Base-by-base conservation (phyloP, 2,329 filamentous ascomycete genomes). In the Ophiobolus disseminans region DNA sequence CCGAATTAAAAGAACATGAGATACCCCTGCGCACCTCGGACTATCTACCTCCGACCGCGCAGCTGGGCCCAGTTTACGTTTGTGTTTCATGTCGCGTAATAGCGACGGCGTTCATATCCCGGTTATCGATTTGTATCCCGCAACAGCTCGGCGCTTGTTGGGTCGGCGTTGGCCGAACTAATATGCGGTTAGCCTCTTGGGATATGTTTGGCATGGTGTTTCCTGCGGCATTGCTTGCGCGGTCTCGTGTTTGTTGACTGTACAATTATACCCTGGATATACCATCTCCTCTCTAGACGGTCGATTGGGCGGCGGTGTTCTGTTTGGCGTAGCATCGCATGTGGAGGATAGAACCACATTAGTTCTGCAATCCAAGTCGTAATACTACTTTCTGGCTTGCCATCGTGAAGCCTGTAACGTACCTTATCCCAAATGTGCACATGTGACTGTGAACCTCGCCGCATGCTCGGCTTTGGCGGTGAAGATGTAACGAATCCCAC, bases 201-300 rank as follows among this genome's bases (percentile, higher is more conserved):
- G 41, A 19, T 40, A 45, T 32, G 42, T 45, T 30, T 45, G 38
- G 45, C 46, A 55, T 63, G 55, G 57, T 59, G 46, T 57, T 54
- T 50, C 51, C 43, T 57, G 38, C 44, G 47, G 53, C 44, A 43
- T 50, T 51, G 50, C 46, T 50, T 56, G 46, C 49, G 50, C 47
- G 56, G 40, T 50, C 39, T 45, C 45, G 48, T 45, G 40, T 41
- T 28, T n/a, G 32, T 46, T 51, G 40, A 44, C 54, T 68, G 63
- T 69, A 66, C 55, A 66, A 67, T 67, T n/a, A 67, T 68, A 68
- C 65, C 65, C 65, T 62, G 58, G 67, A 59, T 68, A 65, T 67
- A 66, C 65, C 65, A 65, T 66, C 63, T 70, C 67, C 65, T 67
- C 65, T 69, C 66, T 68, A 68, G 64, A 68, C 46, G 25, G 45